Conservation (phyloP, 1,139 yeast species). For the Geotrichum carabidarum region DNA sequence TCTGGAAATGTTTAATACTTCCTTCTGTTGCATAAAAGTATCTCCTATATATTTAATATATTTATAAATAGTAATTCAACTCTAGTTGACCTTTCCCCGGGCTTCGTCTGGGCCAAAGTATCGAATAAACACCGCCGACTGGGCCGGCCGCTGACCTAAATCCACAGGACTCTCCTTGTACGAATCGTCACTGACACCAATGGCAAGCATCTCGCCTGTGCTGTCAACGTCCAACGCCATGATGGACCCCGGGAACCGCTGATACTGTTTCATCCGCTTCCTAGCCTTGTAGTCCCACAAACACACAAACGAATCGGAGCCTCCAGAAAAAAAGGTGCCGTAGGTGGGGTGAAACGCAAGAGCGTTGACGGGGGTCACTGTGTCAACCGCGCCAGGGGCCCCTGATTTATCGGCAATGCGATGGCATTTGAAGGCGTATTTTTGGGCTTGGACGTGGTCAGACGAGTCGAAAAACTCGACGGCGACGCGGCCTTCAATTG, state of each 20-base stretch:
- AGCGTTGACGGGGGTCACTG: constrained; percentile 74
- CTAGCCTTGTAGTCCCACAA: constrained; percentile 69
- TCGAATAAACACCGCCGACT: constrained; percentile 23
- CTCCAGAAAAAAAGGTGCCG: constrained; percentile 63
- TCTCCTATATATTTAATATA: too few relatives aligned
- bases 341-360: constrained; percentile 49
- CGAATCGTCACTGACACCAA: constrained; percentile 41
- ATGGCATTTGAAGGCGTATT: constrained; percentile 85
- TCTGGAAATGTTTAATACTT: too few relatives aligned
- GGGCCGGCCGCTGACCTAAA: constrained; percentile 23
- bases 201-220: constrained; percentile 44
- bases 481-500: constrained; percentile 83
- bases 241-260: constrained; percentile 49
- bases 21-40: too few relatives aligned
- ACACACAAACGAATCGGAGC: constrained; percentile 72
- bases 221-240: constrained; percentile 46
- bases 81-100: not conserved
- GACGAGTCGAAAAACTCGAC: constrained; percentile 63
- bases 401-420: constrained; percentile 42
- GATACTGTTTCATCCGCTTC: constrained; percentile 57
- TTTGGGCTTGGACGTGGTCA: constrained; percentile 45
- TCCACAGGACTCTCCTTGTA: constrained; percentile 27
- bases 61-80: too few relatives aligned
- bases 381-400: constrained; percentile 45
- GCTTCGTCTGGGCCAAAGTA: constrained; percentile 12